Conservation (phyloP, 2,329 filamentous ascomycete genomes). For the Bipolaris sorokiniana region DNA sequence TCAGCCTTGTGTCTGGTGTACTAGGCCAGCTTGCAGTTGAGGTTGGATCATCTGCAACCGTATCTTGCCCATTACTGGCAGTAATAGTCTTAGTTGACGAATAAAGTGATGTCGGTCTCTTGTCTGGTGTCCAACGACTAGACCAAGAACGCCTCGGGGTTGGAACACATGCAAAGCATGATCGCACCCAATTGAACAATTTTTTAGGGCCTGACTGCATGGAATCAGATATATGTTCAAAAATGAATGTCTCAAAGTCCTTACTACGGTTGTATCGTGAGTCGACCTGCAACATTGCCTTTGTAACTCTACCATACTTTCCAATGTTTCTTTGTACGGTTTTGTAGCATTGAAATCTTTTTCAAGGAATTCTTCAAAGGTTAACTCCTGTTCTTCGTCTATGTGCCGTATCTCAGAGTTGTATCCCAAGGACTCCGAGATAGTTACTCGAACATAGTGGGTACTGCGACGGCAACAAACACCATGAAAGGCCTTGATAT, state of each 20-base stretch:
- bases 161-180: conserved; percentile 2
- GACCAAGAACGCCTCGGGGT: not conserved
- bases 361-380: not conserved
- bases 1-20: no score
- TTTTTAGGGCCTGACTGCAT: not conserved
- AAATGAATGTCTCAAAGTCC: not conserved
- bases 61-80: not conserved
- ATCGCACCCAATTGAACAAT: not conserved
- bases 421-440: not conserved
- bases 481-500: not conserved
- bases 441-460: not conserved
- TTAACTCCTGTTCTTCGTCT: not conserved
- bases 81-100: not conserved
- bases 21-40: not conserved
- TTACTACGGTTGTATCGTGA: not conserved
- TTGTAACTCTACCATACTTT: not conserved
- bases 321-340: not conserved
- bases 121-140: not conserved
- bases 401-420: not conserved
- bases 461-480: not conserved
- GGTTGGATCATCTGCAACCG: not conserved
- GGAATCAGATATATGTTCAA: not conserved
- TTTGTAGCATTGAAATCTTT: not conserved
- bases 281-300: not conserved
- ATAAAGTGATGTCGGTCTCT: not conserved